phyloP scores from a whole-genome alignment of 2,329 filamentous ascomycete species.

The Fusarium sp. region DNA sequence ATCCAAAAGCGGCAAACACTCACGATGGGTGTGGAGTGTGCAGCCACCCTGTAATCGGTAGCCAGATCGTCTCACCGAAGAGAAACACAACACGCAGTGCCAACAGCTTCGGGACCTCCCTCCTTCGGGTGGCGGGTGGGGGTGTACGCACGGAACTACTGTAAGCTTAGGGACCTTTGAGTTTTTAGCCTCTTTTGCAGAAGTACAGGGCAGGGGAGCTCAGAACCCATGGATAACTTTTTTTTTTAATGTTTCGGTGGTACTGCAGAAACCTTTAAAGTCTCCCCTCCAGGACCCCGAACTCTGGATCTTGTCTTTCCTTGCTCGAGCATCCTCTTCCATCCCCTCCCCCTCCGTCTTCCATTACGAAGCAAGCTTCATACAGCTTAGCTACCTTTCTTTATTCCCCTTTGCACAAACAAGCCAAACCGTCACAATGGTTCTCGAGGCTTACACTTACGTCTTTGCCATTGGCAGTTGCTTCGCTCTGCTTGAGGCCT shows the following conservation, averaged over 20 bases:
- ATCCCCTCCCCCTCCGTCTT: not conserved
- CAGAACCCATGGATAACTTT: not conserved
- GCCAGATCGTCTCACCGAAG: conserved; percentile 42
- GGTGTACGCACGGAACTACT: conserved; percentile 2
- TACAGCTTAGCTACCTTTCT: conserved; percentile 16
- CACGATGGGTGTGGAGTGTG: conserved; percentile 17
- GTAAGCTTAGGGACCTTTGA: conserved; percentile 9
- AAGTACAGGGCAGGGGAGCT: not conserved
- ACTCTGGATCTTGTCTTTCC: not conserved
- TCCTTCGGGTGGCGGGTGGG: not conserved
- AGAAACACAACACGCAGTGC: not conserved
- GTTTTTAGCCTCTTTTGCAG: conserved; percentile 5
- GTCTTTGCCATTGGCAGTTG: conserved; percentile 80
- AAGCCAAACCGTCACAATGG: conserved; percentile 57
- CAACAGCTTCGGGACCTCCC: conserved; percentile 19
- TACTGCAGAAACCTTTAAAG: conserved; percentile 31
- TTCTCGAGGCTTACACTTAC: conserved; percentile 73
- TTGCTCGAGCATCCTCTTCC: conserved; percentile 34
- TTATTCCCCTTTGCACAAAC: not conserved
- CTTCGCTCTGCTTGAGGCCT: conserved; percentile 81
- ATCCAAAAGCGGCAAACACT: conserved; percentile 23
- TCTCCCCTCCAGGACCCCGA: conserved; percentile 21
- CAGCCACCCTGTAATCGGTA: conserved; percentile 31
- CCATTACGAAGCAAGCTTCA: conserved; percentile 6
- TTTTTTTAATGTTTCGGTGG: not conserved